phyloP scores from a whole-genome alignment of 495 filamentous ascomycete genomes.

The Aspergillus diversus region DNA sequence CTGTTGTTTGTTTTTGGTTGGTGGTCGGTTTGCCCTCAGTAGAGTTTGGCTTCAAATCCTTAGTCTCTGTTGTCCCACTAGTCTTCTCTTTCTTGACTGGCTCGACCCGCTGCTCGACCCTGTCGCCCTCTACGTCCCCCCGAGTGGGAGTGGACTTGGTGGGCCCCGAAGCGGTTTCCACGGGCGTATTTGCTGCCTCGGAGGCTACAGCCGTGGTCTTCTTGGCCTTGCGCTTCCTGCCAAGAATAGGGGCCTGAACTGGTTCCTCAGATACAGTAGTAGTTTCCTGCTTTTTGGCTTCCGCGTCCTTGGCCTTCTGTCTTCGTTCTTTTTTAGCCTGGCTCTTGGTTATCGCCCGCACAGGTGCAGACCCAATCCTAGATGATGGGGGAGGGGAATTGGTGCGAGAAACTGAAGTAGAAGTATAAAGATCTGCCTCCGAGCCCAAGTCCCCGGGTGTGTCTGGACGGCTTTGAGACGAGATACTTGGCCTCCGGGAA shows the following conservation, averaged over 20 bases:
- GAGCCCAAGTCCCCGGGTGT: slow-evolving; percentile 80
- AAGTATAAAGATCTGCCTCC: slow-evolving; percentile 76
- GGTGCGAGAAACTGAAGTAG: slow-evolving; percentile 79
- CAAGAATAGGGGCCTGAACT: slow-evolving; percentile 80
- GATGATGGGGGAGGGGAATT: slow-evolving; percentile 79
- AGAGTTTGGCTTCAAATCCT: slow-evolving; percentile 33
- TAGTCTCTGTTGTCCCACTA: slow-evolving; percentile 40
- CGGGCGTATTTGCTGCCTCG: slow-evolving; percentile 42
- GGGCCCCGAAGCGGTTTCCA: slow-evolving; percentile 37
- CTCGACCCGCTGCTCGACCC: slow-evolving; percentile 33
- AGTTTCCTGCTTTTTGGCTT: slow-evolving; percentile 65
- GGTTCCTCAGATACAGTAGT: slow-evolving; percentile 57
- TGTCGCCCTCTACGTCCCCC: slow-evolving; percentile 29
- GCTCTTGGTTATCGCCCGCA: slow-evolving; percentile 83
- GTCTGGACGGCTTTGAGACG: slow-evolving; percentile 68
- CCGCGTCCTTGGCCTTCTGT: slow-evolving; percentile 62
- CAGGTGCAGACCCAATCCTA: slow-evolving; percentile 76
- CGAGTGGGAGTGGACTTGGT: slow-evolving; percentile 38
- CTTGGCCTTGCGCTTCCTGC: slow-evolving; percentile 90
- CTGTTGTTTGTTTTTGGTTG: slow-evolving; percentile 33
- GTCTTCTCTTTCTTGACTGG: slow-evolving; percentile 38
- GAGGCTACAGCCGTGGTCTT: slow-evolving; percentile 56
- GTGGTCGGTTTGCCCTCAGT: slow-evolving; percentile 38
- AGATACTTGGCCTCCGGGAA: slow-evolving; percentile 62
- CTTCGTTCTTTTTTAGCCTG: slow-evolving; percentile 84